A percentile compares a stretch with the other conserved stretches of the same genome.
Evolutionary conservation across 495 filamentous ascomycete species (phyloP).

Genomic region (Hypoxylon intermedium): DNA sequence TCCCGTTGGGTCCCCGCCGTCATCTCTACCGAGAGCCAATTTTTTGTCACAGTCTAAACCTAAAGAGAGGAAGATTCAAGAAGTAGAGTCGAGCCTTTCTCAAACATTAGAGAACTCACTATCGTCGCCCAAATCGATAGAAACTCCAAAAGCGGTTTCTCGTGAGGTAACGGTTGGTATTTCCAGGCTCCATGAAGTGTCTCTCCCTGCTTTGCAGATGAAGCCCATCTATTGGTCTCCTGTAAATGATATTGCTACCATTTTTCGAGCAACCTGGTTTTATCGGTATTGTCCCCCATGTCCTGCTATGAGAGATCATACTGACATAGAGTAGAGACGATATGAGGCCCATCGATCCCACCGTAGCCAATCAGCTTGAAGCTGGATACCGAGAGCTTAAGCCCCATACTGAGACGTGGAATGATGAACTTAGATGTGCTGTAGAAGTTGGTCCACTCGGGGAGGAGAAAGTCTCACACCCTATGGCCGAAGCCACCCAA

Average conservation of each 20-base stretch:
- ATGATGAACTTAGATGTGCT: conserved; percentile 88
- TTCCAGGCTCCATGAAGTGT: conserved; percentile 70
- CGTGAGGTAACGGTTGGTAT: conserved; percentile 74
- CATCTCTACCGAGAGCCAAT: conserved; percentile 34
- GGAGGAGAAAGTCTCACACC: conserved; percentile 86
- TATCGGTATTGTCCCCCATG: conserved; percentile 62
- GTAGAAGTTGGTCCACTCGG: conserved; percentile 88
- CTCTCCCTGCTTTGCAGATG: conserved; percentile 73
- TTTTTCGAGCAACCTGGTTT: conserved; percentile 93
- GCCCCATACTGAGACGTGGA: conserved; percentile 93
- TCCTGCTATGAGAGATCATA: background rate
- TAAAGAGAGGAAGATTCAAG: conserved; percentile 13
- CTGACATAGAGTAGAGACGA: conserved; percentile 63
- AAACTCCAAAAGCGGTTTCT: conserved; percentile 32
- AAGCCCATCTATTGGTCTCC: conserved; percentile 98
- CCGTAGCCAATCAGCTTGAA: conserved; percentile 92
- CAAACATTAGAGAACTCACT: conserved; percentile 2
- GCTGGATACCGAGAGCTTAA: conserved; percentile 83
- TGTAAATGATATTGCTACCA: conserved; percentile 84
- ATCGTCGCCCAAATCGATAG: conserved; percentile 7
- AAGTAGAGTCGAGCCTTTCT: conserved; percentile 19
- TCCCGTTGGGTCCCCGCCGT: conserved; percentile 30
- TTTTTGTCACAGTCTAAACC: conserved; percentile 15
- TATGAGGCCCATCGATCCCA: conserved; percentile 85
- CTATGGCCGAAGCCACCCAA: conserved; percentile 72